These are phyloP conservation scores for Paxillus rubicundulus DNA, from an alignment of 768 basidiomycete genomes.

Conservation along the genomic window DNA sequence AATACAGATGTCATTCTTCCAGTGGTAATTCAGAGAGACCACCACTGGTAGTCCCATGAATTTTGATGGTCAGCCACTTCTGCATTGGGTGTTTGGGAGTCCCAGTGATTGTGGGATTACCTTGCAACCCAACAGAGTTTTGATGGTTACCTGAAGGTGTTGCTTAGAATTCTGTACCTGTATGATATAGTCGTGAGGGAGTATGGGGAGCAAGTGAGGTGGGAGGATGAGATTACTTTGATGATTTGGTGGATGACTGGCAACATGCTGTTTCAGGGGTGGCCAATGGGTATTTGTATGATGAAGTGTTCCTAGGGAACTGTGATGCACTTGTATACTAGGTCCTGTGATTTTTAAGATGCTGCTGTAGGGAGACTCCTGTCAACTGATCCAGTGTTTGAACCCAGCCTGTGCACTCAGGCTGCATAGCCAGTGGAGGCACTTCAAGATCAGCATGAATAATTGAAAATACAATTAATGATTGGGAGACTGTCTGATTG, in stretches of 20 bases:
- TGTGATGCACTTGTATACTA: too few species aligned
- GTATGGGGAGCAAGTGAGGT: constrained; percentile 31
- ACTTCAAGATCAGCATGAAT: too few species aligned
- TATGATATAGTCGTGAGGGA: constrained; percentile 38
- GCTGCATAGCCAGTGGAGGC: too few species aligned
- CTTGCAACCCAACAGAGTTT: background rate
- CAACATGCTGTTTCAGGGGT: background rate
- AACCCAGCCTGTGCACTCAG: too few species aligned
- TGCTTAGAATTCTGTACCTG: constrained; percentile 36
- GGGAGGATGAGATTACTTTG: constrained; percentile 27
- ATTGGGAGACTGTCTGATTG: too few species aligned
- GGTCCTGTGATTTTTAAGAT: too few species aligned
- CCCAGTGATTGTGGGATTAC: too few species aligned
- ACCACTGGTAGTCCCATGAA: background rate
- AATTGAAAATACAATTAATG: too few species aligned
- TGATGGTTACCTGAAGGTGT: constrained; percentile 35
- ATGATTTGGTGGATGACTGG: background rate
- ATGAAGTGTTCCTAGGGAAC: too few species aligned
- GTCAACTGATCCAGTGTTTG: too few species aligned
- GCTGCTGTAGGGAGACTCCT: too few species aligned
- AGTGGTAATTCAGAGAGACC: background rate
- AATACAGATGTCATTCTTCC: too few species aligned
- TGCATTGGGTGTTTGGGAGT: background rate
- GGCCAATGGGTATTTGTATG: background rate
- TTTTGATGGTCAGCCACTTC: background rate